Percentiles rank a stretch among this genome's conserved stretches.
Evolutionary conservation across 768 basidiomycete genomes (phyloP).

Genomic region (Psilocybe subaeruginosa): DNA sequence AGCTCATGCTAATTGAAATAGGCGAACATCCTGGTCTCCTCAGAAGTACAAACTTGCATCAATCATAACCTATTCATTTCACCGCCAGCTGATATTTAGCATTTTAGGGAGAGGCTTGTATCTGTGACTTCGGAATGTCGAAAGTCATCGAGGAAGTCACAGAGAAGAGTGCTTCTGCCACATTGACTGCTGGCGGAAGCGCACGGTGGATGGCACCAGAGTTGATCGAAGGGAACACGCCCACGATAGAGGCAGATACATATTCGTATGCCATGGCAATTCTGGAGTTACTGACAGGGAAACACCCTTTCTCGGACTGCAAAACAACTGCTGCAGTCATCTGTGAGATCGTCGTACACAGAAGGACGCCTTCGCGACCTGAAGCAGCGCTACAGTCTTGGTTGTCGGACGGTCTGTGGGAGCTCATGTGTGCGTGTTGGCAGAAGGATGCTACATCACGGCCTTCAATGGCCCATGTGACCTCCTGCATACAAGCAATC

Average conservation of each 20-base stretch:
- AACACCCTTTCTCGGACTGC: constrained; percentile 52
- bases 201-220: constrained; percentile 69
- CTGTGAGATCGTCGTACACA: constrained; percentile 39
- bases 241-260: constrained; percentile 52
- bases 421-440: constrained; percentile 51
- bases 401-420: constrained; percentile 54
- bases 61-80: not conserved
- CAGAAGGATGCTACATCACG: constrained; percentile 35
- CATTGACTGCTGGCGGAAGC: constrained; percentile 49
- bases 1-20: constrained; percentile 22
- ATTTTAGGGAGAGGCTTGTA: constrained; percentile 51
- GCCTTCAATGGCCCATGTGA: constrained; percentile 43
- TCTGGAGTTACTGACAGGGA: constrained; percentile 58
- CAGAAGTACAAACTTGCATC: constrained; percentile 35
- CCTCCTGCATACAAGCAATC: constrained; percentile 19
- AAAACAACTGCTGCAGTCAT: constrained; percentile 55
- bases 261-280: constrained; percentile 67
- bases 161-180: constrained; percentile 47
- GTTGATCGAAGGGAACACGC: constrained; percentile 48
- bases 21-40: constrained; percentile 62
- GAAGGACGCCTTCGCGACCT: constrained; percentile 47
- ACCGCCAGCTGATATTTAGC: not conserved
- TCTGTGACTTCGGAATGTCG: constrained; percentile 69
- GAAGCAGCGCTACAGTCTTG: constrained; percentile 33
- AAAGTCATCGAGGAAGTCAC: constrained; percentile 63